Base-by-base conservation (phyloP, 371 early-diverging fungal species). In the Lichtheimia hyalospora region DNA sequence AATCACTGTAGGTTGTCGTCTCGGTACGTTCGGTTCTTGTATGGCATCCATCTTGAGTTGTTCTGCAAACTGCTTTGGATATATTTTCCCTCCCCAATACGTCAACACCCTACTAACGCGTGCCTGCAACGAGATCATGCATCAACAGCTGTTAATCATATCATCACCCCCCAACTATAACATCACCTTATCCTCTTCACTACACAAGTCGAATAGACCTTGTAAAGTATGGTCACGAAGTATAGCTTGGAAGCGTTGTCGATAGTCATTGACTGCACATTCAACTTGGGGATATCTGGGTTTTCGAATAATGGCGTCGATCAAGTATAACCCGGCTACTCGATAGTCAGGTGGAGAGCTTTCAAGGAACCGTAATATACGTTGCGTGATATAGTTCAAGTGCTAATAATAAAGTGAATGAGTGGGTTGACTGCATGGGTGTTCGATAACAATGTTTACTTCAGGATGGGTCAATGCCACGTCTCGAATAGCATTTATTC, bases 241-340 rank as follows among this genome's bases (percentile, higher is more conserved):
- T 24, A 75, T 66, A 40, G 63, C 60, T 12, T 71, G 62, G 66
- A 79, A 75, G 20, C 74, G 64, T 34, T 68, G 64, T 13, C 73
- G 57, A 55, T 70, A 75, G 49, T 73, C 72, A 20, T 60, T 14
- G 10, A 62, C 71, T 25, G 43, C 24, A n/a, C 57, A 20, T 28
- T 64, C 52, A 13, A 13, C 27, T 52, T 39, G 57, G 58, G 10
- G 49, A 40, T 13, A 71, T 66, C 49, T 67, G 68, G 39, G 60
- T 52, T 44, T 72, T 73, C 34, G 70, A 58, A 40, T 67, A 49
- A 88, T 83, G 18, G 86, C 83, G 58, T 88, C 86, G 65, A 88
- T 82, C 28, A 86, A 82, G 69, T 86, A 88, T 61, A 88, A 67
- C 50, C 84, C 86, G 23, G 82, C 81, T 13, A 86, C 71, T 23